phyloP scores from a whole-genome alignment of 2,329 filamentous ascomycete species.

The Neurospora sp. region DNA sequence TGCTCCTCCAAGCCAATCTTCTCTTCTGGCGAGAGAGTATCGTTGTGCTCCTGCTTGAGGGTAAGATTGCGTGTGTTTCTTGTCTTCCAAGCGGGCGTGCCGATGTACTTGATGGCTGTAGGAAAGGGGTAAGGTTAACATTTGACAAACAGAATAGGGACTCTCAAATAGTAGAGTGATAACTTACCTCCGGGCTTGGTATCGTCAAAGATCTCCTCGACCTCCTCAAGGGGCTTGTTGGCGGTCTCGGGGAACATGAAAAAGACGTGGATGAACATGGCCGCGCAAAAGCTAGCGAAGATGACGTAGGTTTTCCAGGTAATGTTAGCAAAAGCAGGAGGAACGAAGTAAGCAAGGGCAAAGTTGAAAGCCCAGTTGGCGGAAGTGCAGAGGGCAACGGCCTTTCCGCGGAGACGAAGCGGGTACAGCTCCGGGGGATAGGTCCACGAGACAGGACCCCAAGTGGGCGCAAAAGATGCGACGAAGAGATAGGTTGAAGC shows the following conservation, averaged over 20 bases:
- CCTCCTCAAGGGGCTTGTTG: conserved; percentile 26
- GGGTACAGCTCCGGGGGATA: conserved; percentile 39
- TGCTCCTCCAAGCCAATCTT: conserved; percentile 21
- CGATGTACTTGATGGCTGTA: conserved; percentile 27
- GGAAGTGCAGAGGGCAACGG: conserved; percentile 24
- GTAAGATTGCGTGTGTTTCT: conserved; percentile 25
- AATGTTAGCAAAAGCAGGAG: conserved; percentile 27
- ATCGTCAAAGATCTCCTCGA: conserved; percentile 25
- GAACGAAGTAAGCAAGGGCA: conserved; percentile 29
- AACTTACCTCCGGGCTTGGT: conserved; percentile 20
- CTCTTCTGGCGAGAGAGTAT: conserved; percentile 23
- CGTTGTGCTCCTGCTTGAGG: conserved; percentile 24
- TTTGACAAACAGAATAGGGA: background rate
- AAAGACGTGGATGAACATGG: conserved; percentile 25
- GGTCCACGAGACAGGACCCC: conserved; percentile 34
- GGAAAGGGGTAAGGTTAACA: background rate
- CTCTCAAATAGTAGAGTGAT: background rate
- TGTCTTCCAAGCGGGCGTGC: conserved; percentile 33
- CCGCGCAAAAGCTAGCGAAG: conserved; percentile 25
- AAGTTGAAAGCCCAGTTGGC: conserved; percentile 32
- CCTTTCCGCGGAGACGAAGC: conserved; percentile 29
- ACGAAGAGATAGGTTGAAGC: conserved; percentile 58
- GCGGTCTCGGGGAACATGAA: conserved; percentile 26
- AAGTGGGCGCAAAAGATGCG: conserved; percentile 36
- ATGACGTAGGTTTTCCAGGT: conserved; percentile 27